Evolutionary conservation across 805 yeast species (phyloP), one percentile per base, ranked within the genome.

Genomic region (Priceomyces medius): DNA sequence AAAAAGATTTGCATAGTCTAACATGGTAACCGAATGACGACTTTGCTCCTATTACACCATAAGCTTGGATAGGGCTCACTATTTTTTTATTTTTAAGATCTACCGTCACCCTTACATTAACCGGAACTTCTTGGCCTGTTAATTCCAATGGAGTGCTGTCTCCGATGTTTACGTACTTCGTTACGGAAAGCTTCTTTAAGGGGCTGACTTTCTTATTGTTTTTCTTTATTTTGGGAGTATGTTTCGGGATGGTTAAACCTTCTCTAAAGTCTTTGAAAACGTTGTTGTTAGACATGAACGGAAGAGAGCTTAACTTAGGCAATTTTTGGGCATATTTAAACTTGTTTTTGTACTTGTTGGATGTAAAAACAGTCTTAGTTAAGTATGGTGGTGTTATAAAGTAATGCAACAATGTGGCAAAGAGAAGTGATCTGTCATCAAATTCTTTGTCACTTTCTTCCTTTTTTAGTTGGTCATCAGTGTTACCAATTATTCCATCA

Each of bases 321-420:
- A 85, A 71, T 47, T 76, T 78, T 26, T 71, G 68, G 0, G 96
- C 96, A 47, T 77, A 73, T 41, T 72, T 72, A 57, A 85, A 78
- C 55, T 79, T 74, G 27, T 65, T 59, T 19, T 60, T 39, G 44
- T 45, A 67, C 55, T 49, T 70, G 64, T 52, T 53, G 46, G 74
- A 71, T 24, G 56, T 55, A 66, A 88, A 87, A 3, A 83, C 72
- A 2, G 81, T 63, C 45, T 82, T 81, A 14, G 81, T 76, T 32
- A 89, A 68, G 55, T 89, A 87, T 37, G 88, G 85, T 1, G 97
- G 96, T 0, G 96, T 88, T 12, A 88, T 80, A 54, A 87, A 87
- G 56, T 68, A 88, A 56, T 88, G 95, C 42, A 89, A 64, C 29
- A 89, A 67, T 1, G 82, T 69, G 1, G 91, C 89, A 41, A 88